Conservation (phyloP, 257 asterid species). For the Verbena officinalis region DNA sequence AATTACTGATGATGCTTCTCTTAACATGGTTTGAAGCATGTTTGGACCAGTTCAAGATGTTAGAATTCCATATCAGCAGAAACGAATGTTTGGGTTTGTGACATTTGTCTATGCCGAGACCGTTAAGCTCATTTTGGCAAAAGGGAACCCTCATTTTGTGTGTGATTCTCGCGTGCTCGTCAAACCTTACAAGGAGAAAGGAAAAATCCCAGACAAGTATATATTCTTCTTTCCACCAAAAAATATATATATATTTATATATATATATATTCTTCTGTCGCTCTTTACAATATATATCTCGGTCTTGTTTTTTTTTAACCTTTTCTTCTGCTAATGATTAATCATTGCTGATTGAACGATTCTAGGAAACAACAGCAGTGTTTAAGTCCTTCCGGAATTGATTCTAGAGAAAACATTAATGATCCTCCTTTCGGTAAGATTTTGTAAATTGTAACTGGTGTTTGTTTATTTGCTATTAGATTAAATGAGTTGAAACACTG, state of each 20-base stretch:
- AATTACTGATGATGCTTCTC: conserved; percentile 32
- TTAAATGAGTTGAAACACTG: background rate
- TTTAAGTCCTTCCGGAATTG: conserved; percentile 71
- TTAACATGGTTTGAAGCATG: conserved; percentile 46
- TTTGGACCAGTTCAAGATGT: conserved; percentile 99
- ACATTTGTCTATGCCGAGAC: conserved; percentile 86
- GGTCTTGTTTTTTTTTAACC: background rate
- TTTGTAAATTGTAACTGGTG: background rate
- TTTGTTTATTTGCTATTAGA: background rate
- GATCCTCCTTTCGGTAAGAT: conserved; percentile 79
- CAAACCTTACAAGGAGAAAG: conserved; percentile 98
- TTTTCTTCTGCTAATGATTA: background rate
- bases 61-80: conserved; percentile 96
- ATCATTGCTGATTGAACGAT: conserved; percentile 3
- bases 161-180: conserved; percentile 99
- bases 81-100: conserved; percentile 97
- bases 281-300: background rate
- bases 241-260: too few relatives aligned
- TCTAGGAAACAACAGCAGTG: conserved; percentile 68
- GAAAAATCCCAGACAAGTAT: conserved; percentile 83
- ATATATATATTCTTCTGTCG: too few relatives aligned
- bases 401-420: conserved; percentile 60
- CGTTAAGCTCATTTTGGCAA: conserved; percentile 86
- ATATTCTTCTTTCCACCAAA: too few relatives aligned
- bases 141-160: conserved; percentile 97